phyloP scores from a whole-genome alignment of 345 rosid species.

The Sisymbrium altissimum region DNA sequence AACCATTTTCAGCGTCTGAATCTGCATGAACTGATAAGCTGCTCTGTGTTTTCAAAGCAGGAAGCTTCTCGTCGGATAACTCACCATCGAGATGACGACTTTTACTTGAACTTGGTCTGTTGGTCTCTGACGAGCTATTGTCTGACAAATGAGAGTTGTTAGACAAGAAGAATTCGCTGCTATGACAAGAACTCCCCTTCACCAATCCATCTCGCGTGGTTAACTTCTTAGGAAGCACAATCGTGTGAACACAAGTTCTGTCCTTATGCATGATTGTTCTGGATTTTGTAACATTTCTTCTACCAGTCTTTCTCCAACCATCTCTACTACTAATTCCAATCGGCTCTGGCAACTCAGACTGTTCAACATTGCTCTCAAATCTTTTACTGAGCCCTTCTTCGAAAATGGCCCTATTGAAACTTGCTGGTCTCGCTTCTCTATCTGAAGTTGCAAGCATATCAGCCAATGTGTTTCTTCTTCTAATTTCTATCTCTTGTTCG shows the following conservation, averaged over 20 bases:
- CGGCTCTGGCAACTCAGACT: conserved; percentile 41
- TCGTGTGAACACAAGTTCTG: conserved; percentile 36
- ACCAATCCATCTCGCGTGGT: conserved; percentile 40
- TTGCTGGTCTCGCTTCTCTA: conserved; percentile 34
- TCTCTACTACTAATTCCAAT: conserved; percentile 85
- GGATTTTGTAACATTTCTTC: conserved; percentile 46
- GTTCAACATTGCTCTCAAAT: conserved; percentile 21
- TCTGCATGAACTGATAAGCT: conserved; percentile 16
- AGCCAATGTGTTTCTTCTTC: conserved; percentile 63
- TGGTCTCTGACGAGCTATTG: conserved; percentile 39
- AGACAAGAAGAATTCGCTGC: conserved; percentile 32
- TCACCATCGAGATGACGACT: conserved; percentile 24
- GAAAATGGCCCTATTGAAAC: conserved; percentile 28
- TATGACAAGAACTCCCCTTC: conserved; percentile 34
- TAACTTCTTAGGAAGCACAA: conserved; percentile 42
- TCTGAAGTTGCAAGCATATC: conserved; percentile 83
- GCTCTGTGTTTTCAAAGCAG: conserved; percentile 32
- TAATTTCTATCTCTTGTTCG: conserved; percentile 41
- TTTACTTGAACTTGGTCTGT: conserved; percentile 25
- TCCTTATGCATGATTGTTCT: conserved; percentile 43
- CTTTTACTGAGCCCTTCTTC: conserved; percentile 27
- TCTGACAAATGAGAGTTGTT: conserved; percentile 34
- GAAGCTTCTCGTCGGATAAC: conserved; percentile 26
- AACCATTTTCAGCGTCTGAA: conserved; percentile 34
- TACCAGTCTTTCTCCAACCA: conserved; percentile 63